Evolutionary conservation across 345 rosid species (phyloP).

Genomic region (Arabidopsis arenosa): DNA sequence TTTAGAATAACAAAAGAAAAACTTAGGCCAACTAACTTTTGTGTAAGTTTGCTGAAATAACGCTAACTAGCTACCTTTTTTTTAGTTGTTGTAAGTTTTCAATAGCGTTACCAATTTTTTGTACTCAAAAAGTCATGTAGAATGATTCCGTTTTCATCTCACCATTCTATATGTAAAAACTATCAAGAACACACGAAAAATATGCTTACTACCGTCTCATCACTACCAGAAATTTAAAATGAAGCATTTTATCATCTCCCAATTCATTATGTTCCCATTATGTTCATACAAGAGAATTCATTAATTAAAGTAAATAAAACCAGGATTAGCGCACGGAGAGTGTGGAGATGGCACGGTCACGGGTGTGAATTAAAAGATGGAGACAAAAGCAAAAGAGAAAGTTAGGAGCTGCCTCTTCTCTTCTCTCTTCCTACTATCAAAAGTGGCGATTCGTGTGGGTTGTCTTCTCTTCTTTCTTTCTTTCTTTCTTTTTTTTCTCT

Average conservation of each 20-base stretch:
- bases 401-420: conserved; percentile 38
- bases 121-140: no score
- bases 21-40: conserved; percentile 22
- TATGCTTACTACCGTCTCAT: no score
- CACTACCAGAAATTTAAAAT: no score
- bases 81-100: neutral
- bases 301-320: neutral
- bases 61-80: neutral
- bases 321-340: conserved; percentile 38
- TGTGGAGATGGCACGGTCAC: conserved; percentile 33
- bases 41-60: conserved; percentile 3
- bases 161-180: no score
- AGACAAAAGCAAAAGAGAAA: conserved; percentile 43
- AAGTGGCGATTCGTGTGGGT: conserved; percentile 44
- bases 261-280: neutral
- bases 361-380: conserved; percentile 1
- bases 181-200: no score
- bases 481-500: neutral
- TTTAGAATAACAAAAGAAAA: neutral
- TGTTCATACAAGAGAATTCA: neutral
- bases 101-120: neutral
- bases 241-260: no score
- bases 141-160: no score
- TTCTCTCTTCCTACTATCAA: conserved; percentile 18
- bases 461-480: conserved; percentile 34